phyloP scores from a whole-genome alignment of 768 basidiomycete species.

The Boletus rubropictus region DNA sequence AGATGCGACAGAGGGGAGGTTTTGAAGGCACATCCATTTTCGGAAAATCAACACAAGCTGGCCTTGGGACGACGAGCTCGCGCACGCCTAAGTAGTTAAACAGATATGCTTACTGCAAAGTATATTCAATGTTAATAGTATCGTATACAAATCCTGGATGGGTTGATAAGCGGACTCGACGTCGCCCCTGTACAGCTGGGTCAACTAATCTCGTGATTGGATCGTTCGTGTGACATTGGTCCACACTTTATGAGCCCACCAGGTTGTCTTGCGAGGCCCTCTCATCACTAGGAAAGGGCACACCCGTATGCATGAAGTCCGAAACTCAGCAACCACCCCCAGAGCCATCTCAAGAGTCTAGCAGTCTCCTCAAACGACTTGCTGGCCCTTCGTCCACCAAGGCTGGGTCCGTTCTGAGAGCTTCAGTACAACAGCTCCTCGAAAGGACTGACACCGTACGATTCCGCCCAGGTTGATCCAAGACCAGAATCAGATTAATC shows the following conservation, averaged over 20 bases:
- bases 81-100: background rate
- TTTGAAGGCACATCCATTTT: background rate
- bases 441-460: conserved; percentile 8
- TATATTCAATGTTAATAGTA: background rate
- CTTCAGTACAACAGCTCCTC: background rate
- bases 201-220: background rate
- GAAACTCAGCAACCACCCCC: conserved; percentile 20
- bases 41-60: conserved; percentile 6
- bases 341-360: conserved; percentile 52
- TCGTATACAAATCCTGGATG: no score
- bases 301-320: conserved; percentile 16
- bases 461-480: conserved; percentile 49
- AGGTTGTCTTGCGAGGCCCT: background rate
- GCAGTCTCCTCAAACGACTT: conserved; percentile 69
- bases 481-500: conserved; percentile 81
- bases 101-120: background rate
- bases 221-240: no score
- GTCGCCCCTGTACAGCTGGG: conserved; percentile 7
- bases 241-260: no score
- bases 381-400: conserved; percentile 88
- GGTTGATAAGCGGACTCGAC: no score
- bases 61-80: conserved; percentile 2
- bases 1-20: conserved; percentile 3
- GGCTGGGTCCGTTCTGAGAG: conserved; percentile 58
- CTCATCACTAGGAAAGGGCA: background rate